Conservation (phyloP, 2,329 filamentous ascomycete genomes). For the Aspergillus arachidicola region DNA sequence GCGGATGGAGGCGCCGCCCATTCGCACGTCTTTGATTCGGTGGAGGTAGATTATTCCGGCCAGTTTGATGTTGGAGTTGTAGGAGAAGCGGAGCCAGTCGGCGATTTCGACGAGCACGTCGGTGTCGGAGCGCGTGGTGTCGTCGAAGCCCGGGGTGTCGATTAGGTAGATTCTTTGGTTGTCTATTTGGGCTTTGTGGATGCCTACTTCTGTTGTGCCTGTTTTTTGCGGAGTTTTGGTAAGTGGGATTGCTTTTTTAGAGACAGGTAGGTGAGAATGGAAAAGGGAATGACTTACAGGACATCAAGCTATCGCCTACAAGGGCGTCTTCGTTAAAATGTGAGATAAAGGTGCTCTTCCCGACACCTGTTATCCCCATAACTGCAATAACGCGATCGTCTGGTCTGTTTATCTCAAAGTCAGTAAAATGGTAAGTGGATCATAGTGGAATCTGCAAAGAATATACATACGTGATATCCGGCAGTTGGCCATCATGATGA, state of each 20-base stretch:
- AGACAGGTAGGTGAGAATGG: no score
- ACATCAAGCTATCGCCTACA: not conserved
- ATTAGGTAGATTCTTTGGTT: constrained; percentile 31
- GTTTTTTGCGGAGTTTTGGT: not conserved
- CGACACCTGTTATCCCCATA: constrained; percentile 46
- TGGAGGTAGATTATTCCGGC: constrained; percentile 44
- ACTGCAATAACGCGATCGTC: constrained; percentile 27
- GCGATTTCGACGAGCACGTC: constrained; percentile 42
- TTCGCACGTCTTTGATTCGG: constrained; percentile 37
- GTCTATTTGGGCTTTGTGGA: constrained; percentile 18
- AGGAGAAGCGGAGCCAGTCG: constrained; percentile 30
- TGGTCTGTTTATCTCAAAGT: not conserved
- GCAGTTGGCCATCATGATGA: not conserved
- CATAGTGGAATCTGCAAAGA: not conserved
- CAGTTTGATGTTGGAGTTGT: constrained; percentile 25
- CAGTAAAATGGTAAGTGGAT: not conserved
- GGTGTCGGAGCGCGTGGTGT: constrained; percentile 38
- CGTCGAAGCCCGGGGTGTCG: constrained; percentile 49
- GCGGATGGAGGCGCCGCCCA: constrained; percentile 34
- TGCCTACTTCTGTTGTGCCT: constrained; percentile 20
- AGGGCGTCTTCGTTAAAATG: not conserved
- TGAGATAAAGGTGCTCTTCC: constrained; percentile 44
- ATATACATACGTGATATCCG: not conserved
- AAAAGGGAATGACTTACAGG: not conserved
- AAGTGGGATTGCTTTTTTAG: not conserved